These are phyloP conservation scores for Arthrobotrys musiformis DNA, from an alignment of 2,329 filamentous ascomycete genomes.

Conservation along the genomic window DNA sequence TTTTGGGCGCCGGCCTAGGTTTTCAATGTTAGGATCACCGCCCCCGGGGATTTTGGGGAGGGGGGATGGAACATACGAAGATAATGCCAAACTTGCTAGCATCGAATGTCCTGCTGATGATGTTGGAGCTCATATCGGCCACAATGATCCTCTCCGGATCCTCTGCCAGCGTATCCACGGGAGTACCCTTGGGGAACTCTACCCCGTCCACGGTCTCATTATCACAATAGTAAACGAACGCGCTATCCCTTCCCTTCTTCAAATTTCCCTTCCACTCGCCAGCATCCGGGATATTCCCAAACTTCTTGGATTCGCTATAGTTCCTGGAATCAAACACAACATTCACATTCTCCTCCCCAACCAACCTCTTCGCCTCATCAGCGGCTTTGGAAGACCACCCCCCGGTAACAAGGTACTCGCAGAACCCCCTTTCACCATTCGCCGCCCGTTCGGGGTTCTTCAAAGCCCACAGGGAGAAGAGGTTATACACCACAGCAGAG, in stretches of 20 bases:
- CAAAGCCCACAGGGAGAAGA: conserved; percentile 81
- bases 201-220: conserved; percentile 96
- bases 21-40: conserved; percentile 37
- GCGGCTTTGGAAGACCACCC: conserved; percentile 90
- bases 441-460: conserved; percentile 73
- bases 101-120: conserved; percentile 81
- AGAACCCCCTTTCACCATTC: conserved; percentile 70
- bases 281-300: conserved; percentile 82
- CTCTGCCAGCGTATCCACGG: conserved; percentile 69
- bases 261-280: conserved; percentile 78
- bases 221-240: conserved; percentile 88
- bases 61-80: conserved; percentile 71
- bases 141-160: conserved; percentile 80
- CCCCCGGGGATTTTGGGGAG: neutral
- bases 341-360: conserved; percentile 84
- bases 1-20: conserved; percentile 80
- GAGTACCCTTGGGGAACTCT: conserved; percentile 78
- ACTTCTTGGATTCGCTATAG: conserved; percentile 73
- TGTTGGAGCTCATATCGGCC: conserved; percentile 94
- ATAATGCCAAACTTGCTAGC: conserved; percentile 82
- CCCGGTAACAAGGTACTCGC: conserved; percentile 92
- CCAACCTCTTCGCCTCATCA: conserved; percentile 80
- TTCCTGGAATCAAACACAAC: conserved; percentile 74
- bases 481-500: conserved; percentile 82
- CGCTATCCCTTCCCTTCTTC: conserved; percentile 67